These are phyloP conservation scores for Syzygium aromaticum DNA, from an alignment of 345 rosid species.

Conservation along the genomic window DNA sequence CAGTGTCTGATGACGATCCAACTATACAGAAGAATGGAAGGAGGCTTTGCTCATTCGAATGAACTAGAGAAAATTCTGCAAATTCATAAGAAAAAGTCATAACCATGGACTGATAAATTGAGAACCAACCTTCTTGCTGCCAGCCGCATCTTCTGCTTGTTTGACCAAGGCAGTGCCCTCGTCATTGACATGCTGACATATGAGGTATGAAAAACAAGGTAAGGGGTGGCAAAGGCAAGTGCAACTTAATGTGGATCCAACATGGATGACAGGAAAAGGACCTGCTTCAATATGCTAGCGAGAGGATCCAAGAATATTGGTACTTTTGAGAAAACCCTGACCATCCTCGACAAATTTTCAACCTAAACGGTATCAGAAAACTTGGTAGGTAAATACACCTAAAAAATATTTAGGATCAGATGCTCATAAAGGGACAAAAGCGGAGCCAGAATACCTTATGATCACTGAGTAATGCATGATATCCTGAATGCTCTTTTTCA, in stretches of 20 bases:
- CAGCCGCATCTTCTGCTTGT: conserved; percentile 81
- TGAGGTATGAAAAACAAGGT: background rate
- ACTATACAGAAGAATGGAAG: background rate
- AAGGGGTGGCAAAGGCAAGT: background rate
- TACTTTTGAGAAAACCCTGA: conserved; percentile 72
- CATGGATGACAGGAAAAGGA: conserved; percentile 6
- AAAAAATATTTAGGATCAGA: background rate
- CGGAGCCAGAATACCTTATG: conserved; percentile 45
- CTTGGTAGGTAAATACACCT: background rate
- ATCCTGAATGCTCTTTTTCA: conserved; percentile 88
- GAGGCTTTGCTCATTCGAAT: background rate
- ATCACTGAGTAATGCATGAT: conserved; percentile 71
- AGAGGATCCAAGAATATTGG: conserved; percentile 68
- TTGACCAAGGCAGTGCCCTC: conserved; percentile 79
- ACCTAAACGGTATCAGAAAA: conserved; percentile 24
- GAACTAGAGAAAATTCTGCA: background rate
- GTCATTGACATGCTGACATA: conserved; percentile 67
- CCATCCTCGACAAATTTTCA: conserved; percentile 93
- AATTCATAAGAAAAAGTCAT: background rate
- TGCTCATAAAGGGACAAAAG: background rate
- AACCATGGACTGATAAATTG: background rate
- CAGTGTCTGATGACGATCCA: background rate
- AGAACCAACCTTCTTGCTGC: conserved; percentile 31
- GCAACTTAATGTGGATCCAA: background rate
- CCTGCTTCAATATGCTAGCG: conserved; percentile 83